Conservation (phyloP, 1,284 basidiomycete genomes). For the Sporisorium reilianum region DNA sequence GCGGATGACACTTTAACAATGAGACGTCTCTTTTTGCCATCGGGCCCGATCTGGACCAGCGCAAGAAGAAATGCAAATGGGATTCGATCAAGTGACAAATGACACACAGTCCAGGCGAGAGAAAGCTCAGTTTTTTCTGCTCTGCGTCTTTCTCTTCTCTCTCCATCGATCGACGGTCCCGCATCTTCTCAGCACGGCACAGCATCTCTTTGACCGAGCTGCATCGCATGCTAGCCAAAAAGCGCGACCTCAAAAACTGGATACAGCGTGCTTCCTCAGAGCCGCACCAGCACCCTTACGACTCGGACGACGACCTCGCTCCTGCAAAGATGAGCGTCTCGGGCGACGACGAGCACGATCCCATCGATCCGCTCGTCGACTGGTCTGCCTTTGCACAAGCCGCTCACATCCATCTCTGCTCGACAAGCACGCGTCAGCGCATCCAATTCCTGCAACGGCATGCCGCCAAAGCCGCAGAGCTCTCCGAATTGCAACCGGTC, state of each 20-base stretch:
- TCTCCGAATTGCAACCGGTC: slow-evolving; percentile 72
- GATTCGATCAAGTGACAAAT: slow-evolving; percentile 5
- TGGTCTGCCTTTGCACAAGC: slow-evolving; percentile 54
- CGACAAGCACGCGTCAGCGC: slow-evolving; percentile 48
- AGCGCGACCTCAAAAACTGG: slow-evolving; percentile 52
- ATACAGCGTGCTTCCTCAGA: slow-evolving; percentile 34
- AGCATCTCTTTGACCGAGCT: not conserved
- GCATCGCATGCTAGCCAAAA: slow-evolving; percentile 49
- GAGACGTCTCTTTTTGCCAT: not conserved
- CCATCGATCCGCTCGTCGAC: slow-evolving; percentile 38
- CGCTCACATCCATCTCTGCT: slow-evolving; percentile 34
- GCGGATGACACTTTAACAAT: not conserved
- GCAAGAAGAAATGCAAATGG: not conserved
- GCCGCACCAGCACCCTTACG: slow-evolving; percentile 56
- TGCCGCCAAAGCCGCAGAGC: slow-evolving; percentile 40
- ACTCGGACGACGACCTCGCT: slow-evolving; percentile 63
- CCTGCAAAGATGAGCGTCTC: slow-evolving; percentile 48
- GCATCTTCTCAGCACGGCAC: not conserved
- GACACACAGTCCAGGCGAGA: not conserved
- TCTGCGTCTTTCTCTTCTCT: not conserved
- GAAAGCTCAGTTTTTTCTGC: not conserved
- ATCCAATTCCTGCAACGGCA: slow-evolving; percentile 43
- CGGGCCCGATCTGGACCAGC: not conserved
- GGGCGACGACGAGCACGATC: slow-evolving; percentile 20
- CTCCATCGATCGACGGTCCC: not conserved